Evolutionary conservation across 2,329 filamentous ascomycete species (phyloP).

Genomic region (Neopestalotiopsis sp.): DNA sequence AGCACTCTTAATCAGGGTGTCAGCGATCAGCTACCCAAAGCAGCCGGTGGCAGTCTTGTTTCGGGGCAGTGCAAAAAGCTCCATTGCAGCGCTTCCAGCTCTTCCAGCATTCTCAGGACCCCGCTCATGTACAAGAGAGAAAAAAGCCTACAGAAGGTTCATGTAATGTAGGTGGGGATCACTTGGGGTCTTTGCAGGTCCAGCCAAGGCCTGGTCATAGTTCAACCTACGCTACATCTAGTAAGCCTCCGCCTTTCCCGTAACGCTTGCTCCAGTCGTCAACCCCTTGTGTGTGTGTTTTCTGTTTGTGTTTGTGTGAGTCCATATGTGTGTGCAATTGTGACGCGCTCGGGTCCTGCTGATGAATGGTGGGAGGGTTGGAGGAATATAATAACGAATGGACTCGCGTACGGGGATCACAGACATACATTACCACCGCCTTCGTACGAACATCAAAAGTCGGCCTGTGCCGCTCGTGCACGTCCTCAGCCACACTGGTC

Average conservation of each 20-base stretch:
- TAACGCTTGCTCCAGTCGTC: not conserved
- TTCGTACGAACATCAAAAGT: not conserved
- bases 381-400: not conserved
- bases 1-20: not conserved
- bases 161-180: not conserved
- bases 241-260: conserved; percentile 1
- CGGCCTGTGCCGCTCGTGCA: not conserved
- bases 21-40: not conserved
- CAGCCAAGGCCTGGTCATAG: not conserved
- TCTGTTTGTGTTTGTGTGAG: not conserved
- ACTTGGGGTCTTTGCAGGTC: not conserved
- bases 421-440: not conserved
- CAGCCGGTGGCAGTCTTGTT: not conserved
- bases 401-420: not conserved
- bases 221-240: not conserved
- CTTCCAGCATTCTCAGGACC: not conserved
- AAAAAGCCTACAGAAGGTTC: not conserved
- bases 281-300: not conserved
- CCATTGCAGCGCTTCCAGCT: not conserved
- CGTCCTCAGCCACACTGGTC: not conserved
- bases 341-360: too few species aligned
- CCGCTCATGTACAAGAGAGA: not conserved
- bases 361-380: not conserved
- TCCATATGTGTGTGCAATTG: too few species aligned
- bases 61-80: conserved; percentile 2